These are phyloP conservation scores for Umbellularia californica DNA, from an alignment of 164 flowering plant genomes.

Conservation along the genomic window DNA sequence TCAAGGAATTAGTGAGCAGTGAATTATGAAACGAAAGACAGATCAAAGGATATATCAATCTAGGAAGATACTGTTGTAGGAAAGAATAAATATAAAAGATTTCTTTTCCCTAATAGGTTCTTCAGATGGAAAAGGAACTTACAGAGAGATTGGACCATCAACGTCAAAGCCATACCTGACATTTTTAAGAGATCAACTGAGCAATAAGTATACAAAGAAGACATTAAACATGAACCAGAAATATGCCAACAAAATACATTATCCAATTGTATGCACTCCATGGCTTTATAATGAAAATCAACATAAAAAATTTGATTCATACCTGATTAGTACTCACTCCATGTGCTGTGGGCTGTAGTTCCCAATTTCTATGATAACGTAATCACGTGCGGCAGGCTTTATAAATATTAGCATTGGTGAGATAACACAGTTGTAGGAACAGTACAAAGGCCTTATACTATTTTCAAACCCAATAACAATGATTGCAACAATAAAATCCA, in stretches of 20 bases:
- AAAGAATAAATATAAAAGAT: no score
- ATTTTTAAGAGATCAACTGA: no score
- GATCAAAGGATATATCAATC: no score
- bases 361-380: constrained; percentile 82
- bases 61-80: no score
- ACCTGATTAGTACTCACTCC: constrained; percentile 98
- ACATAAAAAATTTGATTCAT: not conserved
- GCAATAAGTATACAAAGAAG: no score
- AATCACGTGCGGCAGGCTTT: constrained; percentile 90
- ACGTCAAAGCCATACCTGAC: no score
- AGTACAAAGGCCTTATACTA: not conserved
- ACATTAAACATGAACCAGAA: not conserved
- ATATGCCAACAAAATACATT: not conserved
- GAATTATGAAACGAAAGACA: no score
- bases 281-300: no score
- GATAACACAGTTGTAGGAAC: not conserved
- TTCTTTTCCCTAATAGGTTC: no score
- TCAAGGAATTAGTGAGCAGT: no score
- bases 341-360: constrained; percentile 98
- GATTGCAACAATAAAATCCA: not conserved
- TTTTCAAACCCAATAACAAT: not conserved
- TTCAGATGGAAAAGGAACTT: no score
- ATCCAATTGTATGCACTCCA: not conserved
- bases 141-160: no score
- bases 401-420: constrained; percentile 13